These are phyloP conservation scores for Abortiporus biennis DNA, from an alignment of 1,284 basidiomycete species.

Conservation along the genomic window DNA sequence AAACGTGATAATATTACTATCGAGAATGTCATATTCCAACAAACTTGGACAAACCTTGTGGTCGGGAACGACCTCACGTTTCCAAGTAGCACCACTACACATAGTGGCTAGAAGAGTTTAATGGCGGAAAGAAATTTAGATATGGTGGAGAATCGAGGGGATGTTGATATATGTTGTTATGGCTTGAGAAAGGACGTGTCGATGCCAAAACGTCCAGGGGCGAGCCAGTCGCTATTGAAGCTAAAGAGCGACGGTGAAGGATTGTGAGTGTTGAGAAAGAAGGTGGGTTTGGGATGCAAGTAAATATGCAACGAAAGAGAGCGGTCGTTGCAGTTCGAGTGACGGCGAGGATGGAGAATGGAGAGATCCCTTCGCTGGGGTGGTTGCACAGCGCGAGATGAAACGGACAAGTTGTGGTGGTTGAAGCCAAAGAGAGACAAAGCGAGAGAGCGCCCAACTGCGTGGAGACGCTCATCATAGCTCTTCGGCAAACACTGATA, in stretches of 20 bases:
- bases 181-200: constrained; percentile 23
- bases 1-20: constrained; percentile 7
- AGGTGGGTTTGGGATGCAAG: constrained; percentile 1
- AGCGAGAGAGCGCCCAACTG: not conserved
- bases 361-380: not conserved
- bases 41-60: constrained; percentile 71
- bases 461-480: not conserved
- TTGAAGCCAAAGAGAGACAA: not conserved
- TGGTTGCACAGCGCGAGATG: not conserved
- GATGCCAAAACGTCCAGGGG: constrained; percentile 33
- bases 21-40: constrained; percentile 3
- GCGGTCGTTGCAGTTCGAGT: constrained; percentile 7
- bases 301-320: constrained; percentile 7
- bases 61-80: constrained; percentile 95
- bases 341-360: not conserved
- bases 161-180: constrained; percentile 21
- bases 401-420: constrained; percentile 11
- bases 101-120: constrained; percentile 35
- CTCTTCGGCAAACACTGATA: constrained; percentile 1
- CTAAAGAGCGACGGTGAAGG: constrained; percentile 34
- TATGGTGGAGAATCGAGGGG: constrained; percentile 16
- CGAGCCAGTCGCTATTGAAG: constrained; percentile 78
- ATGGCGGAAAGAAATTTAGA: constrained; percentile 5
- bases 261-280: constrained; percentile 7
- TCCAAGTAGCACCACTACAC: constrained; percentile 82